These are phyloP conservation scores for Castanopsis chinensis DNA, from an alignment of 306 rosid genomes.

Conservation along the genomic window DNA sequence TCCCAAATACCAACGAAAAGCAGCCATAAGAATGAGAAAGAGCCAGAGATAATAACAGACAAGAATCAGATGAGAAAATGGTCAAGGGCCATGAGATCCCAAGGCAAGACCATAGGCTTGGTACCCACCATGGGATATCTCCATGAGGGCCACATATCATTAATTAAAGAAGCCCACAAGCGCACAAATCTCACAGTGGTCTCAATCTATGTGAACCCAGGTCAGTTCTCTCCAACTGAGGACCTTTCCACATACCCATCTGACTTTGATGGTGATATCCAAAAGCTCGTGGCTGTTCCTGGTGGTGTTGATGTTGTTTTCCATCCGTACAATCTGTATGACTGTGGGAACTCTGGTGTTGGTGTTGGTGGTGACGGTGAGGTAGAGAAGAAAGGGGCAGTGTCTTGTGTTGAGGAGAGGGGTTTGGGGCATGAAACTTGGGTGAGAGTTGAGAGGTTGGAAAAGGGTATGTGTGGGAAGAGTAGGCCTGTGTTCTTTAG, in stretches of 20 bases:
- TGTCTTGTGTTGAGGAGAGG: slow-evolving; percentile 62
- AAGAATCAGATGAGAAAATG: slow-evolving; percentile 67
- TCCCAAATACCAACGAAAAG: too few species aligned
- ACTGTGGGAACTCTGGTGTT: slow-evolving; percentile 27
- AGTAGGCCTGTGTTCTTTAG: slow-evolving; percentile 83
- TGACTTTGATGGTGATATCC: slow-evolving; percentile 64
- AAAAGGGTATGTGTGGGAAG: slow-evolving; percentile 79
- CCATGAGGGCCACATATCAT: slow-evolving; percentile 77
- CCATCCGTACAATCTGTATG: slow-evolving; percentile 64
- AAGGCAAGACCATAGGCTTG: slow-evolving; percentile 53
- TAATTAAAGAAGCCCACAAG: slow-evolving; percentile 52
- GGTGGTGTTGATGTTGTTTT: slow-evolving; percentile 77
- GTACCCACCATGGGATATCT: slow-evolving; percentile 97
- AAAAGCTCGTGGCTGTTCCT: slow-evolving; percentile 52
- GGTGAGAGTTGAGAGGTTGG: slow-evolving; percentile 76
- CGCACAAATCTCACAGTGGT: slow-evolving; percentile 52
- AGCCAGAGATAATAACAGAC: slow-evolving; percentile 49
- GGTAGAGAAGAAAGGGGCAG: slow-evolving; percentile 7
- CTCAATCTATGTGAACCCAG: slow-evolving; percentile 87
- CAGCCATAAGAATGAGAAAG: slow-evolving; percentile 27
- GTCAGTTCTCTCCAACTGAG: slow-evolving; percentile 82
- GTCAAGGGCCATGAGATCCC: slow-evolving; percentile 75
- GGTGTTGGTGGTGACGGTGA: not conserved
- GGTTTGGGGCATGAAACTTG: slow-evolving; percentile 76
- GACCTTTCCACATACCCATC: slow-evolving; percentile 91